Percentiles rank a stretch among this genome's conserved stretches.
Conservation (phyloP, 1,139 yeast species). For the Geotrichum cucujoidarum region DNA sequence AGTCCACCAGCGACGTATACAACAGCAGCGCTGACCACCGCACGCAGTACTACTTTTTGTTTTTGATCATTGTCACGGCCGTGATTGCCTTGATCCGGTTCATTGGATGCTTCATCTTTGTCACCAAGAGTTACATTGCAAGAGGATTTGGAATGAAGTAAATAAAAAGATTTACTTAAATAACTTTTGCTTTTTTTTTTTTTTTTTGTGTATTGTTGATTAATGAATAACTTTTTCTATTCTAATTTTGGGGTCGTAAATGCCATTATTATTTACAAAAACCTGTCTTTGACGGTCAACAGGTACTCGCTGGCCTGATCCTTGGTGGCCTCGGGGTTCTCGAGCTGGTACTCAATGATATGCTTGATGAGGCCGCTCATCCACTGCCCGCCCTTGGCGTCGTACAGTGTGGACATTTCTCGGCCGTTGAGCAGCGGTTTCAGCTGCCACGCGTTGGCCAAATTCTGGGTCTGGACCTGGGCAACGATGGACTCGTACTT, state of each 20-base stretch:
- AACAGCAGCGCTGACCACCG: conserved; percentile 38
- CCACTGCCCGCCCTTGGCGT: conserved; percentile 81
- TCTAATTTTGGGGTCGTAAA: too few relatives aligned
- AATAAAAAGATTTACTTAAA: neutral
- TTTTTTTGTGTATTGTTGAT: neutral
- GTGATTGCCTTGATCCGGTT: conserved; percentile 71
- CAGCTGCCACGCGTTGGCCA: conserved; percentile 33
- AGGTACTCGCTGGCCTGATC: conserved; percentile 44
- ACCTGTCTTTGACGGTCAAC: conserved; percentile 11
- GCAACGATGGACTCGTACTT: conserved; percentile 22
- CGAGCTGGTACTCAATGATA: conserved; percentile 69
- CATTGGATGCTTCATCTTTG: conserved; percentile 60
- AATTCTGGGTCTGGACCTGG: conserved; percentile 22
- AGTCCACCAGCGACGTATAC: conserved; percentile 32
- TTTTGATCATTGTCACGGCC: conserved; percentile 77
- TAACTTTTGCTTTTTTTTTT: too few relatives aligned
- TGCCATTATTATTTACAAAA: conserved; percentile 8
- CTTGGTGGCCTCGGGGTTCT: conserved; percentile 51
- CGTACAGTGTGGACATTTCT: conserved; percentile 46
- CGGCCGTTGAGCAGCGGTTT: conserved; percentile 51
- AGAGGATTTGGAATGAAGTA: conserved; percentile 21
- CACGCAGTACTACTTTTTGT: conserved; percentile 58
- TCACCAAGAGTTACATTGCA: conserved; percentile 41
- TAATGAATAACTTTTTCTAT: neutral
- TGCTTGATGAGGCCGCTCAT: conserved; percentile 52